Evolutionary conservation across 352 stramenopile genomes (phyloP), one percentile per base, ranked within the genome.

Genomic region (Nothophytophthora sp.): DNA sequence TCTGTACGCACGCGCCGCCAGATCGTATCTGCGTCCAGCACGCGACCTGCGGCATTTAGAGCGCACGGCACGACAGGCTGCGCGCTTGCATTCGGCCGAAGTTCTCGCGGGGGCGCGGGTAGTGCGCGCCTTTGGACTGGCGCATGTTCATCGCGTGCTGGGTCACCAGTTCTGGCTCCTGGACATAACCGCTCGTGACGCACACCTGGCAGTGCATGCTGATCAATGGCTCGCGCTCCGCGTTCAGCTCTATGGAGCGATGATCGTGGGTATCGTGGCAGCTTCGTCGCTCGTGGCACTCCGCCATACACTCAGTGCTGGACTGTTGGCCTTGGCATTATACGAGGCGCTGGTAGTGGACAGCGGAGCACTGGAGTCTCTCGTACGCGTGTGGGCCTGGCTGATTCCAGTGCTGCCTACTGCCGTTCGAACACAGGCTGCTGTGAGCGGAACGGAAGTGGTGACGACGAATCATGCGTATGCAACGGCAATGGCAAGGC

Each of bases 291-390:
- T 51, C 50, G 65, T 84, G 15, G 23, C 55, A 9, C 32, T 88
- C 37, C 76, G 65, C 32, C 27, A 73, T 27, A 55, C 54, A 3
- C 42, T 88, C 33, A 82, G 67, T 16, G 66, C 86, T 12, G 86
- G 90, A 2, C 35, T 98, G n/a, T 69, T 92, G 18, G 94, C 79
- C 2, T 67, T 98, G 20, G 73, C 96, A 3, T 81, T 99, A 35
- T 90, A 95, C 47, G 98, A 97, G 82, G 77, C 73, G 23, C 61
- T 96, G 12, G 81, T 88, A 30, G 85, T 98, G 24, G 94, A 94
- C 52, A 67, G 76, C 30, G 87, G 97, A 12, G 61, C 49, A 9
- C 72, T 92, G 2, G 95, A 98, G 64, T 82, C 85, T 23, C 71
- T 94, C 6, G 87, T 98, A 24, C 97, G 92, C 24, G 74, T 81